Conservation (phyloP, 1,284 basidiomycete genomes). For the Austropuccinia psidii region DNA sequence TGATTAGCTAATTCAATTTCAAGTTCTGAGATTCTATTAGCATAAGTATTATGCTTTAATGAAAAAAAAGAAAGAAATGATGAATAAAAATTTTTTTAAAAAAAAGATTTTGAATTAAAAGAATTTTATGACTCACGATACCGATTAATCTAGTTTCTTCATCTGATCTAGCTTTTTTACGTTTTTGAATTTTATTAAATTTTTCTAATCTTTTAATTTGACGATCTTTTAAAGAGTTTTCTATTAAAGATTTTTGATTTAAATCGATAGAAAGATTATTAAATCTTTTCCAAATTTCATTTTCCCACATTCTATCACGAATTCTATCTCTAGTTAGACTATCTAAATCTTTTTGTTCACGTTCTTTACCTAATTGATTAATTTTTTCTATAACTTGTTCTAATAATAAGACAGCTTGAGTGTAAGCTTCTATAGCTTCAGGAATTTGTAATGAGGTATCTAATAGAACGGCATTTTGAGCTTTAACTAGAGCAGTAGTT, state of each 20-base stretch:
- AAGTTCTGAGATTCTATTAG: slow-evolving; percentile 22
- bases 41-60: slow-evolving; percentile 29
- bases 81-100: not conserved
- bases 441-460: slow-evolving; percentile 49
- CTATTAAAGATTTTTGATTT: not conserved
- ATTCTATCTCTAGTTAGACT: slow-evolving; percentile 3
- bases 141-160: slow-evolving; percentile 27
- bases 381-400: slow-evolving; percentile 50
- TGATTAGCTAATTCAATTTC: slow-evolving; percentile 5
- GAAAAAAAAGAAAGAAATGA: not conserved
- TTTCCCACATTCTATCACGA: slow-evolving; percentile 17
- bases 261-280: not conserved
- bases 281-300: slow-evolving; percentile 17
- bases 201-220: slow-evolving; percentile 20
- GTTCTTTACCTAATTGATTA: slow-evolving; percentile 40
- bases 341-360: slow-evolving; percentile 17
- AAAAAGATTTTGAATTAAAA: not conserved
- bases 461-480: slow-evolving; percentile 49
- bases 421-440: slow-evolving; percentile 48
- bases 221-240: not conserved
- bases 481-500: slow-evolving; percentile 49
- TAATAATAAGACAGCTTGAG: slow-evolving; percentile 47
- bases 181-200: slow-evolving; percentile 3
- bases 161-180: slow-evolving; percentile 23
- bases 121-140: not conserved